Evolutionary conservation across 2,329 filamentous ascomycete genomes (phyloP), one percentile per base, ranked within the genome.

Genomic region (Endocalyx cinctus): DNA sequence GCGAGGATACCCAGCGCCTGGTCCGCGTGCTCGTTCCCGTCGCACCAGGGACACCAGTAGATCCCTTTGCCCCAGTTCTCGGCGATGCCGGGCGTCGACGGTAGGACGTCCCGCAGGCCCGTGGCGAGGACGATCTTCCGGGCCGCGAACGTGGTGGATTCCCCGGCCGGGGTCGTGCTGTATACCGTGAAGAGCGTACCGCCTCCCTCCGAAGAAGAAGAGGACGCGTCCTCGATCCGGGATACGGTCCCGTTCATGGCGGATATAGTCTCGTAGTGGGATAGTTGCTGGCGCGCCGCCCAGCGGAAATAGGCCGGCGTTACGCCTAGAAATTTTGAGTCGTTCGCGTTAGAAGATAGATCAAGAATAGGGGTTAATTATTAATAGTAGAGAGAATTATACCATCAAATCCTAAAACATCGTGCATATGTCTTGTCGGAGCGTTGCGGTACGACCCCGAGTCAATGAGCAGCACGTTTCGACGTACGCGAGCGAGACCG

Each of bases 21-120:
- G 47, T 79, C 73, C 0, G 68, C 70, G 50, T 80, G 74, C 54
- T 81, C 77, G 42, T 71, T 64, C 10, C 77, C 77, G 47, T 81
- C 77, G 41, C 77, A 81, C 77, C 77, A 81, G 0, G 75, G 74
- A 34, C 77, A 81, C 74, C 76, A 80, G 57, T 60, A 80, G 32
- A 80, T 69, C 5, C 77, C 77, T 38, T 71, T 64, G 30, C 73
- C 75, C 67, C 72, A 81, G 46, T 67, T 70, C 34, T 77, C 69
- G 6, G 43, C 19, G 0, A 80, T 34, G 1, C 77, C 77, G 0
- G 76, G 74, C 0, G 74, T 79, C 1, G 37, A 15, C 1, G 77
- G 74, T 3, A 81, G 55, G 16, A 74, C 50, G 45, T 80, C 76
- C 6, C 55, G 57, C 14, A 81, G 53, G 5, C 77, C 77, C 0